Percentiles rank a stretch among this genome's conserved stretches.
Conservation (phyloP, 306 rosid genomes). For the Oxytropis ochrocephala region DNA sequence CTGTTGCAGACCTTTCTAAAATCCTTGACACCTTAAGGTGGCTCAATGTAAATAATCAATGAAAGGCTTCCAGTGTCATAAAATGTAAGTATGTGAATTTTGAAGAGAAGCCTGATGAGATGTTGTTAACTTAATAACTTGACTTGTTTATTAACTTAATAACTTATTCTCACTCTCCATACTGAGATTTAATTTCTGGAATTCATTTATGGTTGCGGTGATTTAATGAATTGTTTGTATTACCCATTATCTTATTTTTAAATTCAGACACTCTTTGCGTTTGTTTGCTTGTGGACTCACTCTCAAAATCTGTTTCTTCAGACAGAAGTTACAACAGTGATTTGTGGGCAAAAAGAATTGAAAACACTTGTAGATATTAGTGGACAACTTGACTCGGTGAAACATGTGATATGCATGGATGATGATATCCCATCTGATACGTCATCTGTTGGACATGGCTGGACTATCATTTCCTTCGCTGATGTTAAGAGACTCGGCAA, state of each 20-base stretch:
- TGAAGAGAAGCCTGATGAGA: neutral
- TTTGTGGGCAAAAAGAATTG: conserved; percentile 86
- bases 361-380: conserved; percentile 52
- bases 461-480: conserved; percentile 55
- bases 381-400: conserved; percentile 77
- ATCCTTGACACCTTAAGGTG: neutral
- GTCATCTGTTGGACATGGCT: conserved; percentile 40
- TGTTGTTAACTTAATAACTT: neutral
- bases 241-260: neutral
- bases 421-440: conserved; percentile 51
- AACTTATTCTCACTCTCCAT: neutral
- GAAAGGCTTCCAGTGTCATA: neutral
- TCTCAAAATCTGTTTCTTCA: conserved; percentile 30
- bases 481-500: conserved; percentile 63
- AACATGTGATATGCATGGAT: conserved; percentile 77
- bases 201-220: neutral
- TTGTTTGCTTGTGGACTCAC: neutral
- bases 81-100: neutral
- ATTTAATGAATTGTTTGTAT: neutral
- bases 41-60: neutral
- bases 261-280: neutral
- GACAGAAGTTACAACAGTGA: conserved; percentile 91
- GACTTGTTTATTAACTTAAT: neutral
- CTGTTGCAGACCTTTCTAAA: too few species aligned
- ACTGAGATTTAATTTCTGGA: neutral